Percentiles rank a stretch among this genome's conserved stretches.
Conservation (phyloP, 257 asterid genomes). For the Marsdenia floribunda region DNA sequence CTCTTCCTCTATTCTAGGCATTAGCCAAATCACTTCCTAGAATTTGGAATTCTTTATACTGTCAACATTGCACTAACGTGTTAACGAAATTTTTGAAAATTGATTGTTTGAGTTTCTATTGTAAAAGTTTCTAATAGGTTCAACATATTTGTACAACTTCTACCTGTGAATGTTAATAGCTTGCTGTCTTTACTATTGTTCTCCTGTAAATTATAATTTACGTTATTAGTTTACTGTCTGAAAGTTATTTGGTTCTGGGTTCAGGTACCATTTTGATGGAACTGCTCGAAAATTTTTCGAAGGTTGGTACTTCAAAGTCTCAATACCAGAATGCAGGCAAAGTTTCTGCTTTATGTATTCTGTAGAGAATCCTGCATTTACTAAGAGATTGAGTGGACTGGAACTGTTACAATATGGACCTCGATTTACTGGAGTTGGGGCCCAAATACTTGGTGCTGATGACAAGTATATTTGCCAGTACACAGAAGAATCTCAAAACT, state of each 20-base stretch:
- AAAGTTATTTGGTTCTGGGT: conserved; percentile 11
- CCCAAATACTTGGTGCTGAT: conserved; percentile 93
- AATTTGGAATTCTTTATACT: too few species aligned
- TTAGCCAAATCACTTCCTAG: neutral
- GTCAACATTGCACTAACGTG: neutral
- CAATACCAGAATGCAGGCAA: conserved; percentile 93
- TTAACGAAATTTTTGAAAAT: neutral
- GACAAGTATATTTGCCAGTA: conserved; percentile 94
- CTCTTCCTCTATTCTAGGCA: neutral
- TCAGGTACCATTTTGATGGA: conserved; percentile 94
- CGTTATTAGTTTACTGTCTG: neutral
- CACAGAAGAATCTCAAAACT: conserved; percentile 61
- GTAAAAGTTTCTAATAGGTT: neutral
- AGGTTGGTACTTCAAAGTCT: conserved; percentile 97
- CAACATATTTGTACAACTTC: neutral
- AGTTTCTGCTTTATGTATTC: conserved; percentile 98
- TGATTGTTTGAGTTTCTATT: neutral
- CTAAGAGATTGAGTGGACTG: conserved; percentile 46
- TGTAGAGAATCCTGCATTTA: conserved; percentile 74
- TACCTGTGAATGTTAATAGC: neutral
- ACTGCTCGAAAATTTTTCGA: conserved; percentile 75
- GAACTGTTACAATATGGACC: conserved; percentile 66
- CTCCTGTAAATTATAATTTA: neutral
- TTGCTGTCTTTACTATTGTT: neutral
- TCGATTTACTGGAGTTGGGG: conserved; percentile 92